phyloP scores from a whole-genome alignment of 768 basidiomycete genomes.

The Chalciporus piperatus region DNA sequence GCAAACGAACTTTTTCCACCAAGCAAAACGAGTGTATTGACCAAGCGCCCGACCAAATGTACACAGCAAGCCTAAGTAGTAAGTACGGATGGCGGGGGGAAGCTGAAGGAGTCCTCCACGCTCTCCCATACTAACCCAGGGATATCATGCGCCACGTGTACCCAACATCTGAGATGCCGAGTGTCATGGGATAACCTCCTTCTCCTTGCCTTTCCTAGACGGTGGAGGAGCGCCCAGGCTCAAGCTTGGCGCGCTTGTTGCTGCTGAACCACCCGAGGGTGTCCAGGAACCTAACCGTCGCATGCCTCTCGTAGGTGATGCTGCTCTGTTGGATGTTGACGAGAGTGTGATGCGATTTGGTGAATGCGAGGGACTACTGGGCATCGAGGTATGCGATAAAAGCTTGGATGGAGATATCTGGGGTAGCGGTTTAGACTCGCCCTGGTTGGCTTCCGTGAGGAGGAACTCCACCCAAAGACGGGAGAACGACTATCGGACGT shows the following conservation, averaged over 20 bases:
- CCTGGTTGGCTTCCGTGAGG: constrained; percentile 78
- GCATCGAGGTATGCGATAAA: constrained; percentile 37
- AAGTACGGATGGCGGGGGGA: constrained; percentile 3
- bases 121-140: not conserved
- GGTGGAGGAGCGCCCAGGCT: constrained; percentile 33
- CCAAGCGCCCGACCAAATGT: constrained; percentile 11
- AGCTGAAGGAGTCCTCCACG: not conserved
- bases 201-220: constrained; percentile 47
- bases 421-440: constrained; percentile 26
- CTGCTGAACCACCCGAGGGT: constrained; percentile 28
- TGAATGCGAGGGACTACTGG: constrained; percentile 33
- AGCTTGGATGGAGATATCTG: constrained; percentile 18
- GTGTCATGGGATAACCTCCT: constrained; percentile 26
- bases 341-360: constrained; percentile 16
- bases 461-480: constrained; percentile 98
- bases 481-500: constrained; percentile 78
- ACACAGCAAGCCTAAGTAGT: constrained; percentile 10
- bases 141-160: constrained; percentile 1
- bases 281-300: constrained; percentile 41
- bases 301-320: constrained; percentile 29
- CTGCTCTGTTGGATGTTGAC: constrained; percentile 3
- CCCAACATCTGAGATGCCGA: not conserved
- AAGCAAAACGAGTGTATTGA: constrained; percentile 15
- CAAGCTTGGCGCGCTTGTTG: constrained; percentile 42
- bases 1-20: not conserved